A percentile compares a stretch with the other conserved stretches of the same genome.
Conservation (phyloP, 2,329 filamentous ascomycete species). For the Lachnellula suecica region DNA sequence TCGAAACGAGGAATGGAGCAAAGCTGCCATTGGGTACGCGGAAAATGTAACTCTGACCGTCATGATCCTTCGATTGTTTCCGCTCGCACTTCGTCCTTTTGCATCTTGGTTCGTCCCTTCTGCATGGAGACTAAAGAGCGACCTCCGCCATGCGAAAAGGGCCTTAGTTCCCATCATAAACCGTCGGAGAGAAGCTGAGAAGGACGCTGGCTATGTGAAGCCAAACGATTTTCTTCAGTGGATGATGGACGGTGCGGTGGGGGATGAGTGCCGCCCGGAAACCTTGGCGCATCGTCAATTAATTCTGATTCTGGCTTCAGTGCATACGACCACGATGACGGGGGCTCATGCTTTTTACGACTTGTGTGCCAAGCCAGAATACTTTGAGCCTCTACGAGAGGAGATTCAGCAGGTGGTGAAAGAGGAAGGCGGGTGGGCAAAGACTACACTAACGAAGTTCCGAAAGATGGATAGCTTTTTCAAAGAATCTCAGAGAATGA, state of each 20-base stretch:
- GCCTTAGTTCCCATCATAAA: neutral
- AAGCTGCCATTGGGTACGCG: too few species aligned
- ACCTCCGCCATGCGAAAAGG: neutral
- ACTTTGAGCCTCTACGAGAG: slow-evolving; percentile 39
- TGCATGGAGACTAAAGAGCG: too few species aligned
- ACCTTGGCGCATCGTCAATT: neutral
- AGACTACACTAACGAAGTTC: slow-evolving; percentile 18
- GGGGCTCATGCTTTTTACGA: slow-evolving; percentile 39
- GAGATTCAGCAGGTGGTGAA: slow-evolving; percentile 39
- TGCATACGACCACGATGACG: slow-evolving; percentile 29
- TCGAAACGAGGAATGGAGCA: too few species aligned
- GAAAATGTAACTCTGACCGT: too few species aligned
- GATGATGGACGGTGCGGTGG: neutral
- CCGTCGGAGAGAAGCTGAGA: neutral
- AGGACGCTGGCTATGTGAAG: neutral
- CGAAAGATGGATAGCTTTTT: slow-evolving; percentile 39
- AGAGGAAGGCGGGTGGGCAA: slow-evolving; percentile 34
- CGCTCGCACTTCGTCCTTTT: too few species aligned
- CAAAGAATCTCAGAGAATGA: slow-evolving; percentile 38
- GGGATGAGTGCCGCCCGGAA: neutral
- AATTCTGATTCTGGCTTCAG: neutral
- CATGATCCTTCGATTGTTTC: too few species aligned
- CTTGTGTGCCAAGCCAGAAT: slow-evolving; percentile 39
- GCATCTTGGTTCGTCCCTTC: too few species aligned
- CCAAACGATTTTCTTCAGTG: neutral